Base-by-base conservation (phyloP, 495 filamentous ascomycete species). In the Filosporella fistucella region DNA sequence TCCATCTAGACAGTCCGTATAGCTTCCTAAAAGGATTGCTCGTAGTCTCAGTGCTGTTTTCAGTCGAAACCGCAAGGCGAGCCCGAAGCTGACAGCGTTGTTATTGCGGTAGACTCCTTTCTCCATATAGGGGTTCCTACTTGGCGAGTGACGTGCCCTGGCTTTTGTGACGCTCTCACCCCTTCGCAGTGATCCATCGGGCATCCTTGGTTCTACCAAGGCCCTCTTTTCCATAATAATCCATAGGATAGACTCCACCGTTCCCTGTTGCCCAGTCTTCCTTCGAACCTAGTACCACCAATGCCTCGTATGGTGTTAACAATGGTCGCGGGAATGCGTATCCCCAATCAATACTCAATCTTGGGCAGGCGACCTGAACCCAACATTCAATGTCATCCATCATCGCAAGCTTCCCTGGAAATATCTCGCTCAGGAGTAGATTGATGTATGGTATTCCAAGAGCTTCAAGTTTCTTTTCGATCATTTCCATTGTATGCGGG, bases 261-360 rank as follows among this genome's bases (percentile, higher is more conserved):
- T 83, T 81, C 16, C 62, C 70, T 39, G 70, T 70, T 10, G 78
- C 76, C 91, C 91, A 96, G 42, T 81, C 82, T 49, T 91, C 74
- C 55, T 75, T 78, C 42, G 80, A 78, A 3, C 84, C 88, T 35
- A 98, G 65, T 26, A 88, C 93, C 42, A 98, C 82, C 40, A 96
- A 72, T 21, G 93, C 93, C 67, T 98, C 93, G 54, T 97, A 96
- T 11, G 93, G 91, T 37, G 90, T 97, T 59, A 98, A 61, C 52
- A 98, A 60, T 25, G 93, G 93, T 25, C 86, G 71, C 4, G 85
- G 74, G 64, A 98, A 98, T 12, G 94, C 93, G 70, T 97, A 98
- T 0, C 93, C 93, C 93, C 93, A 98, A 68, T 98, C 93, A 49
- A 98, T 98, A 63, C 89, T 95, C 58, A 98, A 58, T 22, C 93